A percentile compares a stretch with the other conserved stretches of the same genome.
phyloP scores from a whole-genome alignment of 2,329 filamentous ascomycete genomes.

The Penicillium sp. region DNA sequence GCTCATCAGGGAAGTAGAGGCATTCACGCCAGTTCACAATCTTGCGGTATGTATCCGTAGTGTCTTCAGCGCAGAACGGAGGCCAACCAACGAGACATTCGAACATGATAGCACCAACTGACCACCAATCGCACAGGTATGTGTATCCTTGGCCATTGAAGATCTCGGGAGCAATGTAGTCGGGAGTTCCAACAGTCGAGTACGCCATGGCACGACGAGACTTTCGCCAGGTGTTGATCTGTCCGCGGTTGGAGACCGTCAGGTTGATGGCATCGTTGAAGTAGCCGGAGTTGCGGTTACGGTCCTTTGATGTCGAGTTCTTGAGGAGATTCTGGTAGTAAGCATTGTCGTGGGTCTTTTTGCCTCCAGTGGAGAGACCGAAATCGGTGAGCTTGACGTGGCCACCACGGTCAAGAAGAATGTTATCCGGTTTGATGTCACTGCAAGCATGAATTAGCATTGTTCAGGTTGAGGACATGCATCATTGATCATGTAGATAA shows the following conservation, averaged over 20 bases:
- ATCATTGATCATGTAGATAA: neutral
- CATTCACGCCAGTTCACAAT: conserved; percentile 98
- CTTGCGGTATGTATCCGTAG: conserved; percentile 97
- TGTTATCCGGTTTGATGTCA: conserved; percentile 99
- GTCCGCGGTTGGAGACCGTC: conserved; percentile 93
- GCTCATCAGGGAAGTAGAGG: conserved; percentile 94
- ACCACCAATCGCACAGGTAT: conserved; percentile 99
- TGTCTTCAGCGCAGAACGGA: conserved; percentile 96
- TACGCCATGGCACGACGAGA: conserved; percentile 95
- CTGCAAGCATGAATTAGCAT: conserved; percentile 48
- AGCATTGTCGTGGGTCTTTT: conserved; percentile 95
- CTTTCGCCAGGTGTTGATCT: conserved; percentile 98
- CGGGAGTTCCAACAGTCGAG: conserved; percentile 95
- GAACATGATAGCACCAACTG: conserved; percentile 98
- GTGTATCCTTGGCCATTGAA: conserved; percentile 96
- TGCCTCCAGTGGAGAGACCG: conserved; percentile 94
- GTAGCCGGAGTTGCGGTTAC: conserved; percentile 89
- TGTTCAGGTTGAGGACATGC: neutral
- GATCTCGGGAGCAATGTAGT: conserved; percentile 98
- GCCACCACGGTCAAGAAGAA: conserved; percentile 88
- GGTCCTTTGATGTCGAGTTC: conserved; percentile 67
- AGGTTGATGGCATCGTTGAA: conserved; percentile 93
- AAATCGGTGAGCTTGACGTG: conserved; percentile 99
- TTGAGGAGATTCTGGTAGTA: conserved; percentile 97
- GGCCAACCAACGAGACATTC: conserved; percentile 98